A percentile compares a stretch with the other conserved stretches of the same genome.
phyloP scores from a whole-genome alignment of 805 yeast genomes.

The Brettanomyces bruxellensis region DNA sequence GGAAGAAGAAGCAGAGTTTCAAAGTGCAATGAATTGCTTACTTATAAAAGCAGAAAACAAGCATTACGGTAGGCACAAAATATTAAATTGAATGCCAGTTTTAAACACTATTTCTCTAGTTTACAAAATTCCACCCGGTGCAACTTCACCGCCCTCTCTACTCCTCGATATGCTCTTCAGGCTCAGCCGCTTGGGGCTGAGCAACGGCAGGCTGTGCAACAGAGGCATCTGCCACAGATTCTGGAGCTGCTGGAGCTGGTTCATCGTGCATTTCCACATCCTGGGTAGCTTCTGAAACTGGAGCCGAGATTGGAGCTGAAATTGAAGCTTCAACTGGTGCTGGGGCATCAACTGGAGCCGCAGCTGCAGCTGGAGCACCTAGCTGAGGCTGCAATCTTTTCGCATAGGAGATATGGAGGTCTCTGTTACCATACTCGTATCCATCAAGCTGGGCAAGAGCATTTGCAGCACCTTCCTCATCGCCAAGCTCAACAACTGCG shows the following conservation, averaged over 20 bases:
- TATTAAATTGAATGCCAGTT: background rate
- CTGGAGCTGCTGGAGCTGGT: background rate
- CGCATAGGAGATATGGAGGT: slow-evolving; percentile 62
- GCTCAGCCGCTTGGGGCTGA: background rate
- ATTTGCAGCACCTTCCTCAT: slow-evolving; percentile 55
- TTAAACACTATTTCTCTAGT: background rate
- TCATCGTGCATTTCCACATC: too few species aligned
- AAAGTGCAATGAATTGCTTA: too few species aligned
- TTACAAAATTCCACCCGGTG: background rate
- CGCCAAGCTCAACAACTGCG: slow-evolving; percentile 77
- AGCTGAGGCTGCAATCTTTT: slow-evolving; percentile 13
- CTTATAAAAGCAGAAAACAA: background rate
- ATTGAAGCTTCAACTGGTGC: background rate
- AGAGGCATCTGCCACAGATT: background rate
- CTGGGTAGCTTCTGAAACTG: background rate
- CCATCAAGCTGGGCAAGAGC: slow-evolving; percentile 70
- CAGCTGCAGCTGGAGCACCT: background rate
- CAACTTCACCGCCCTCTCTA: background rate
- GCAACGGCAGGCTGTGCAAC: background rate
- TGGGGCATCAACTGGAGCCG: background rate
- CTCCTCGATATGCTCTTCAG: slow-evolving; percentile 8
- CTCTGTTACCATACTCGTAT: slow-evolving; percentile 80
- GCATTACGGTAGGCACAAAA: background rate
- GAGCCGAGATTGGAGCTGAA: background rate
- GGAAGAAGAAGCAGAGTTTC: too few species aligned